Evolutionary conservation across 176 grass and related monocot species (phyloP).

Genomic region (Aechmea fasciata): DNA sequence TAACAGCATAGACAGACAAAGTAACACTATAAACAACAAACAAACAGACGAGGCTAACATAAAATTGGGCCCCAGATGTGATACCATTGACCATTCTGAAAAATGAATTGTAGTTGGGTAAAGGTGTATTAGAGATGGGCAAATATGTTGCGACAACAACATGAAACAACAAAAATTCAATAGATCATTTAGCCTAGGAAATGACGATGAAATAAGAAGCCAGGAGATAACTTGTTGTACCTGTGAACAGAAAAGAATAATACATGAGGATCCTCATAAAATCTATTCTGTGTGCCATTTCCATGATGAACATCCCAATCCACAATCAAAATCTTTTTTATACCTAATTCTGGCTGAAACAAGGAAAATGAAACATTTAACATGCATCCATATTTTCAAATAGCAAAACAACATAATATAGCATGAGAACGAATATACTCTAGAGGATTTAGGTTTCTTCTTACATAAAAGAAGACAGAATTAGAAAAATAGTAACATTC

Average conservation of each 20-base stretch:
- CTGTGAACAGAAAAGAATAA: constrained; percentile 98
- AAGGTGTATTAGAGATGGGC: too few species aligned
- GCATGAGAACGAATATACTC: too few species aligned
- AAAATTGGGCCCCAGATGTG: too few species aligned
- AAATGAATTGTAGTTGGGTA: too few species aligned
- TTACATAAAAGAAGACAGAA: constrained; percentile 3
- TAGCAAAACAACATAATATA: constrained; percentile 2
- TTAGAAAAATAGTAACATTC: neutral
- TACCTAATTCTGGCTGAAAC: constrained; percentile 79
- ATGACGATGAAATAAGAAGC: neutral
- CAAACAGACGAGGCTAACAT: too few species aligned
- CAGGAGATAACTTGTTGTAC: constrained; percentile 18
- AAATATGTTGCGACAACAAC: neutral
- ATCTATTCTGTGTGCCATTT: constrained; percentile 89
- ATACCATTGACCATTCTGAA: too few species aligned
- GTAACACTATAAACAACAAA: too few species aligned
- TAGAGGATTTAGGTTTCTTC: too few species aligned
- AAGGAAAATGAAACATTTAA: constrained; percentile 6
- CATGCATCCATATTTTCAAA: constrained; percentile 6
- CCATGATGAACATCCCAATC: constrained; percentile 99
- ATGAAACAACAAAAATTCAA: neutral
- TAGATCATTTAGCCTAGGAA: neutral
- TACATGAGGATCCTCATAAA: constrained; percentile 76
- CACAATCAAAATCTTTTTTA: constrained; percentile 90
- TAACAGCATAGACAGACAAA: too few species aligned